Conservation (phyloP, 768 basidiomycete species). For the Plicaturopsis crispa region DNA sequence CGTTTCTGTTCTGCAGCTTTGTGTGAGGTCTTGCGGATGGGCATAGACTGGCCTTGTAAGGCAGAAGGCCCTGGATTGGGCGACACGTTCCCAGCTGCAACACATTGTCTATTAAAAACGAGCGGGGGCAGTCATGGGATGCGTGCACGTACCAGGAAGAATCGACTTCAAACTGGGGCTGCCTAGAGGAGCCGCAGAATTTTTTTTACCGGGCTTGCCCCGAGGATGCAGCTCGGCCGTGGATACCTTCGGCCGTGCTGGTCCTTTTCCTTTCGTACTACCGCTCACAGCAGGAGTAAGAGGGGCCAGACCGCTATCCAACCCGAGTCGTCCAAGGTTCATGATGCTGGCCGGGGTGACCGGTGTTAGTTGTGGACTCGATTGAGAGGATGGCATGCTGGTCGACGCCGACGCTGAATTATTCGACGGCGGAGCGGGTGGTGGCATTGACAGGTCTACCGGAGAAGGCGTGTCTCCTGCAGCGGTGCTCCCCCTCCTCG, state of each 20-base stretch:
- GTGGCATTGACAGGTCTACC: constrained; percentile 85
- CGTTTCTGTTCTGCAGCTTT: constrained; percentile 98
- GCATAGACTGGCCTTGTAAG: constrained; percentile 25
- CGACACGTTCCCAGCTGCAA: constrained; percentile 16
- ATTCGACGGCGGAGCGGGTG: constrained; percentile 58
- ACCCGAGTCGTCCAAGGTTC: constrained; percentile 68
- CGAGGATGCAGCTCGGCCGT: constrained; percentile 12
- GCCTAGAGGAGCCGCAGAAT: constrained; percentile 21
- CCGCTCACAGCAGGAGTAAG: no score
- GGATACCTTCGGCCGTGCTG: constrained; percentile 21
- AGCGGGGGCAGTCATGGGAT: background rate
- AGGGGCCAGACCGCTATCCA: constrained; percentile 36
- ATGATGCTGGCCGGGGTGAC: constrained; percentile 91
- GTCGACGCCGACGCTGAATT: constrained; percentile 12
- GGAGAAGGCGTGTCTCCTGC: constrained; percentile 69
- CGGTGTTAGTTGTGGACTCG: constrained; percentile 57
- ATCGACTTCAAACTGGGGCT: constrained; percentile 64
- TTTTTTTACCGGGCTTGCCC: constrained; percentile 21
- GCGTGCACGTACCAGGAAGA: constrained; percentile 48
- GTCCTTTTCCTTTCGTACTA: constrained; percentile 23
- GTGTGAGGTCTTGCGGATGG: constrained; percentile 72
- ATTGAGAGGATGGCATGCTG: no score
- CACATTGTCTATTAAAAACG: background rate
- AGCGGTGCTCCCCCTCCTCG: constrained; percentile 32
- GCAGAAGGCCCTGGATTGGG: constrained; percentile 8